phyloP scores from a whole-genome alignment of 1,284 basidiomycete species.

The Heterobasidion annosum region DNA sequence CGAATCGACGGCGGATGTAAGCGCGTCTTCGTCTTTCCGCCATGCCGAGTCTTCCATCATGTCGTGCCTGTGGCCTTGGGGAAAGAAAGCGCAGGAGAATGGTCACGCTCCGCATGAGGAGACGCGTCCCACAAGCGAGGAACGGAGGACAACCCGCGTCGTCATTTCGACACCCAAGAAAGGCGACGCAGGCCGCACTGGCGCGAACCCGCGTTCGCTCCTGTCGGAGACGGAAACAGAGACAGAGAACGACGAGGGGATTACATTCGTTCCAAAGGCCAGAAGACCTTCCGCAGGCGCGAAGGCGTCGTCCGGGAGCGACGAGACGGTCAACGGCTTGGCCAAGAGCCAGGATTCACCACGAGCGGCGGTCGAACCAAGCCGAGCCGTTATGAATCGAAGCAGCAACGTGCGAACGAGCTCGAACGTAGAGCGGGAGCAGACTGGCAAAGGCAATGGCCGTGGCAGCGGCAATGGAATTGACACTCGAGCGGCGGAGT shows the following conservation, averaged over 20 bases:
- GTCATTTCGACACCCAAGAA: slow-evolving; percentile 1
- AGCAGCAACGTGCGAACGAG: not conserved
- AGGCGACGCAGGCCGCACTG: not conserved
- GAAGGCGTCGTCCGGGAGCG: slow-evolving; percentile 9
- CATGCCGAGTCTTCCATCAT: slow-evolving; percentile 4
- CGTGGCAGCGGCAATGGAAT: not conserved
- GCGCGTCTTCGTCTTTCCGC: not conserved
- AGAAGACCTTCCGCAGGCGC: slow-evolving; percentile 27
- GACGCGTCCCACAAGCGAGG: not conserved
- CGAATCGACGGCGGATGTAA: not conserved
- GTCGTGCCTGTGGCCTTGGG: slow-evolving; percentile 9
- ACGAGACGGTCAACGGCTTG: slow-evolving; percentile 10
- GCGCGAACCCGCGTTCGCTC: slow-evolving; percentile 11
- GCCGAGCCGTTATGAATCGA: not conserved
- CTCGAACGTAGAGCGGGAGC: not conserved
- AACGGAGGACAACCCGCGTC: not conserved
- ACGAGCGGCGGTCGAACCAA: not conserved
- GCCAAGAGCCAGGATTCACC: not conserved
- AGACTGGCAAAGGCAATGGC: not conserved
- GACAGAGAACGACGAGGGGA: slow-evolving; percentile 45
- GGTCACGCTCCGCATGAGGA: not conserved
- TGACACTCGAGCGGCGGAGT: too few species aligned
- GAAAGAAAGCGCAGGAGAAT: not conserved
- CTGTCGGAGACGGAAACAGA: slow-evolving; percentile 40
- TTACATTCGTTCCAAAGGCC: slow-evolving; percentile 64